phyloP scores from a whole-genome alignment of 2,329 filamentous ascomycete genomes.

The Pseudophaeomoniella oleicola region DNA sequence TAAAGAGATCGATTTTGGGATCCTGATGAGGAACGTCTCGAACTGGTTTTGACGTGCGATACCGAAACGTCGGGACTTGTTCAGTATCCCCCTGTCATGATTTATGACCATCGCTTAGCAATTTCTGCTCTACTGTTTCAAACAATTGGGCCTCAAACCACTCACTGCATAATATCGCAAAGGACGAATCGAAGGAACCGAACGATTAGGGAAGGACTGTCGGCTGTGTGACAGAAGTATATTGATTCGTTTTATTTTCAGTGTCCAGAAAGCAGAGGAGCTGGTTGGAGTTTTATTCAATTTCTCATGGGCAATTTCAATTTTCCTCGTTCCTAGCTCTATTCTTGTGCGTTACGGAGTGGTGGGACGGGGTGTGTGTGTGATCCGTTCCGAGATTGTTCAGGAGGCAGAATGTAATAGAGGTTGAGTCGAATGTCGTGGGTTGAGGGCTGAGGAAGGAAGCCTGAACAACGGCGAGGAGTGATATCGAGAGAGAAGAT shows the following conservation, averaged over 20 bases:
- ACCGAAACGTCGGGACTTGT: not conserved
- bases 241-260: not conserved
- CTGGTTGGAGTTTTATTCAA: not conserved
- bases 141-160: not conserved
- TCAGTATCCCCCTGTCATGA: not conserved
- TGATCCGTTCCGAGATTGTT: not conserved
- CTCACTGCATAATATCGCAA: not conserved
- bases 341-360: not conserved
- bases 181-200: not conserved
- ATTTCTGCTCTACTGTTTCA: not conserved
- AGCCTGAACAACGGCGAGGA: not conserved
- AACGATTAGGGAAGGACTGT: not conserved
- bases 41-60: not conserved
- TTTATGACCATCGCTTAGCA: not conserved
- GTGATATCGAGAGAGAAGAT: not conserved
- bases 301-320: not conserved
- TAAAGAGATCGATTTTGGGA: too few species aligned
- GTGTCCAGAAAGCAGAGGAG: not conserved
- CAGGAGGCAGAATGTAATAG: not conserved
- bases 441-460: not conserved
- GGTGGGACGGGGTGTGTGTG: not conserved
- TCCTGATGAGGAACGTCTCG: not conserved
- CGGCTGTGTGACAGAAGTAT: not conserved
- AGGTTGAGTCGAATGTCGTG: not conserved
- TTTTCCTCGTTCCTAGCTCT: not conserved